Base-by-base conservation (phyloP, 2,329 filamentous ascomycete genomes). In the Penicillium paneum region DNA sequence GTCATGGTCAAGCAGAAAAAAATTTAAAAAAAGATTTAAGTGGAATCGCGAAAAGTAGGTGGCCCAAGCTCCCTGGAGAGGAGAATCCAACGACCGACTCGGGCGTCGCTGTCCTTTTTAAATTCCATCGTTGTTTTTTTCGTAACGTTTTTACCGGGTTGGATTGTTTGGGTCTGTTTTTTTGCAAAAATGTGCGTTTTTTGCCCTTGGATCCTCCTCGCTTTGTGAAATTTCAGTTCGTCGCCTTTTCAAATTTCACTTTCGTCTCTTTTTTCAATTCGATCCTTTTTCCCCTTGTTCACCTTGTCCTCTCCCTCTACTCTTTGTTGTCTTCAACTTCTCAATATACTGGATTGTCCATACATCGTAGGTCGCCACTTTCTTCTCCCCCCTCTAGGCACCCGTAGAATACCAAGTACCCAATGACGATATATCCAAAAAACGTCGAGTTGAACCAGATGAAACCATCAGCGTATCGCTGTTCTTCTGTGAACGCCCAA, bases 401-500 rank as follows among this genome's bases (percentile, higher is more conserved):
- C 17, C 44, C 17, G 29, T 48, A 48, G 35, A 53, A 29, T 28
- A 57, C 65, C 66, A n/a, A 42, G 21, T 32, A 57, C 66, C 66
- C 68, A 60, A 65, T 72, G 72, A 75, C 69, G 69, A 71, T 62
- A 66, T 21, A 54, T 38, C 54, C 52, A 56, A 61, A 64, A 58
- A 58, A 52, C 44, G 50, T 48, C 21, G 50, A 53, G 50, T 53
- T 28, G 50, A 28, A 47, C 24, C 53, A 56, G 70, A 67, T 63
- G 64, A 72, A 62, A 68, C 69, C 69, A 56, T 43, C 56, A 57
- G 62, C 21, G 60, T 62, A 59, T 63, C 55, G 61, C 62, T 43
- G 58, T 50, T 46, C 42, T 56, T 62, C 81, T 79, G 79, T 63
- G 76, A 79, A 64, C 62, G 49, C 48, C 58, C 54, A 74, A 49